Base-by-base conservation (phyloP, 768 basidiomycete genomes). In the Kwoniella bestiolae region DNA sequence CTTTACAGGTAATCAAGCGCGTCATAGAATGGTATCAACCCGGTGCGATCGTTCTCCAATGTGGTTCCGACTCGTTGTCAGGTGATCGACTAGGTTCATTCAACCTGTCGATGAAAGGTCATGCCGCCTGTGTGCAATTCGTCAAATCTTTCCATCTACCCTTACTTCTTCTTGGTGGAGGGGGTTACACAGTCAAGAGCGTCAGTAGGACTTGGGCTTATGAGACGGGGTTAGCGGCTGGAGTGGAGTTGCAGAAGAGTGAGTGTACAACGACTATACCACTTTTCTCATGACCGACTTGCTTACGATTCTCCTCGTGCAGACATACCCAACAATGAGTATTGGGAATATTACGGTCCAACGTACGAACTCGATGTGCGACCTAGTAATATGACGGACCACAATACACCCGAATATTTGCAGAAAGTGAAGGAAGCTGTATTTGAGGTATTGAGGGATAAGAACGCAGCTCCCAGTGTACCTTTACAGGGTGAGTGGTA, bases 281-380 rank as follows among this genome's bases (percentile, higher is more conserved):
- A 38, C 41, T 21, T 47, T 25, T n/a, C 34, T 23, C 28, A 18
- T n/a, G 38, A 57, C 56, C 45, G 45, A 47, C 25, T 21, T 11
- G 7, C 34, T 51, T 7, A 14, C 26, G 26, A 6, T 32, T n/a
- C 23, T 14, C n/a, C 6, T n/a, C 74, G n/a, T n/a, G n/a, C n/a
- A 94, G 95, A 92, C 77, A 95, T 99, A 59, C 96, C 96, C 2
- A 90, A 94, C 69, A 99, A 98, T 76, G 96, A 99, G 82, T 99
- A 98, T 82, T 98, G 94, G 77, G 95, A 98, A 78, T 98, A 98
- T 81, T 98, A 97, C 80, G 96, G 96, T 0, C 96, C 96, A 2
- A 92, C 95, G 75, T 97, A 98, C 76, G 88, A 94, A 78, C 86
- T 99, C 32, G 92, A 99, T 78, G 96, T 99, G 29, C 91, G 90